Evolutionary conservation across 2,329 filamentous ascomycete species (phyloP), one percentile per base, ranked within the genome.

Genomic region (Fusarium napiforme): DNA sequence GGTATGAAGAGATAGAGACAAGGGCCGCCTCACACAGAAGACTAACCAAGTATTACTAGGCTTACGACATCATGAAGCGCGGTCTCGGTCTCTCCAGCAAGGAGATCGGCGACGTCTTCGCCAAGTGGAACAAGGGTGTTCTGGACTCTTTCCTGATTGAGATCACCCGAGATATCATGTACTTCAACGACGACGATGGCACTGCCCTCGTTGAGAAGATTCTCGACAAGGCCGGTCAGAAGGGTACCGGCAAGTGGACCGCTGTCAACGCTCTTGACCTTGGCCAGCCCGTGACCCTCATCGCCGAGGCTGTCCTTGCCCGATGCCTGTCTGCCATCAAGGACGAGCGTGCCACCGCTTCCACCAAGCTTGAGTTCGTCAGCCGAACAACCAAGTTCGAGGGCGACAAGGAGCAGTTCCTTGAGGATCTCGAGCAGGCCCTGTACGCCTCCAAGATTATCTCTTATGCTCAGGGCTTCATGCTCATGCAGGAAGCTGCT

Each of bases 361-460:
- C 94, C 77, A 87, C 87, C 80, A 90, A 95, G 83, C 93, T 99
- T 56, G 83, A 91, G 79, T 92, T 87, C 77, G 86, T 89, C 69
- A 93, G 95, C 78, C 95, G 94, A 80, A 93, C 89, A 82, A 91
- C 90, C 80, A 85, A 83, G 79, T 98, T 98, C 85, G 89, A 93
- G 79, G 96, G 96, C 79, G 90, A 98, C 91, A 95, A 93, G 90
- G 88, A 94, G 84, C 90, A 95, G 84, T 97, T 98, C 91, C 91
- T 99, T 78, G 93, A 94, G 78, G 95, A 99, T 85, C 93, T 99
- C 59, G 96, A 99, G 90, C 96, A 99, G 89, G 96, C 96, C 78
- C 91, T 99, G 72, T 99, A 99, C 83, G 96, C 96, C 77, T 98
- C 96, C 82, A 99, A 99, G 93, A 99, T 99, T 83, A 98, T 99